phyloP scores from a whole-genome alignment of 352 stramenopile species.

The Pythium brachiatum region DNA sequence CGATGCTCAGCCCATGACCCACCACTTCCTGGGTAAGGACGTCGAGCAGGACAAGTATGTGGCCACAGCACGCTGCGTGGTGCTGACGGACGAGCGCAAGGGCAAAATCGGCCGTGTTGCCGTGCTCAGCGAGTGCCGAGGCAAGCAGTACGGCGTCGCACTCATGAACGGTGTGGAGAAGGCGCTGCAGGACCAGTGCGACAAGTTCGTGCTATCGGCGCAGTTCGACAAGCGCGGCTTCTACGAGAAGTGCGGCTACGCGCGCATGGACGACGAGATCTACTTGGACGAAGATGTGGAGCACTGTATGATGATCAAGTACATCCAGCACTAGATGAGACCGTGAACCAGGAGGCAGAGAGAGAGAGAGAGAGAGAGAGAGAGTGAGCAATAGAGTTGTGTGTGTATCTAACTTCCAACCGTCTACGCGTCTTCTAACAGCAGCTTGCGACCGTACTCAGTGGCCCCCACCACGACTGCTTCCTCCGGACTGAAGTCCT shows the following conservation, averaged over 20 bases:
- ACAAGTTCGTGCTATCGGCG: slow-evolving; percentile 45
- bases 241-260: slow-evolving; percentile 71
- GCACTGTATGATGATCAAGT: slow-evolving; percentile 40
- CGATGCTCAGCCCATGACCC: slow-evolving; percentile 38
- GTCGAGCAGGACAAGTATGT: slow-evolving; percentile 49
- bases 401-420: too few species aligned
- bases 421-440: slow-evolving; percentile 13
- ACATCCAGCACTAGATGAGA: slow-evolving; percentile 4
- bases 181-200: slow-evolving; percentile 28
- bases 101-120: slow-evolving; percentile 62
- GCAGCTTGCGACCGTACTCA: slow-evolving; percentile 49
- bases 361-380: too few species aligned
- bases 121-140: slow-evolving; percentile 50
- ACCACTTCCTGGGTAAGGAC: slow-evolving; percentile 55
- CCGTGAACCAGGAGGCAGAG: too few species aligned
- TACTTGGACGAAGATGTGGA: slow-evolving; percentile 53
- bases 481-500: slow-evolving; percentile 55
- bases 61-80: slow-evolving; percentile 42
- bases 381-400: too few species aligned
- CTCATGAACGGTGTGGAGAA: slow-evolving; percentile 44
- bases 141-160: slow-evolving; percentile 45
- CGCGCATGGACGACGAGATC: slow-evolving; percentile 44
- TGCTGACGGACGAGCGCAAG: slow-evolving; percentile 28
- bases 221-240: slow-evolving; percentile 53
- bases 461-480: slow-evolving; percentile 57